A percentile compares a stretch with the other conserved stretches of the same genome.
phyloP scores from a whole-genome alignment of 306 rosid genomes.

The Cicer yamashitae region DNA sequence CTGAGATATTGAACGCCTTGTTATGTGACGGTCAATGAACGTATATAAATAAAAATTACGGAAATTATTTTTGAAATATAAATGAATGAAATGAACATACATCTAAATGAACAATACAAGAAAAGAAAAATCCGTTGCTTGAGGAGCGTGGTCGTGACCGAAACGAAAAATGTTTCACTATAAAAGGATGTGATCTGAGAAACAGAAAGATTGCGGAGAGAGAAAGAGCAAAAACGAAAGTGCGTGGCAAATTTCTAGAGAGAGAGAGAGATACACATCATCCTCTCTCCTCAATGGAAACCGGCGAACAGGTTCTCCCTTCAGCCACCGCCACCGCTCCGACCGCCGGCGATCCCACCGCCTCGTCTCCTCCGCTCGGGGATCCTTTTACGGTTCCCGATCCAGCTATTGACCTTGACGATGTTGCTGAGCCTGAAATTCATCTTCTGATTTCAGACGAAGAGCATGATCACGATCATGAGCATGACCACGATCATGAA shows the following conservation, averaged over 20 bases:
- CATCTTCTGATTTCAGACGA: constrained; percentile 62
- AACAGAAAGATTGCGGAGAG: constrained; percentile 35
- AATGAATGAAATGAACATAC: not conserved
- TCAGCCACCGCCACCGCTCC: constrained; percentile 42
- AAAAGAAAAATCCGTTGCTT: not conserved
- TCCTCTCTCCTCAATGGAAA: constrained; percentile 68
- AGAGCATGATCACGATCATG: constrained; percentile 52
- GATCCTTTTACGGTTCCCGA: constrained; percentile 16
- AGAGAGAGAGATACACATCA: constrained; percentile 21
- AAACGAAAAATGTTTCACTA: constrained; percentile 18
- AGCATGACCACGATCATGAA: constrained; percentile 51
- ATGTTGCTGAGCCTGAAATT: constrained; percentile 48
- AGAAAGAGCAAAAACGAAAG: constrained; percentile 56
- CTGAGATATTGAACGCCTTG: no score
- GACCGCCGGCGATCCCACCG: constrained; percentile 43
- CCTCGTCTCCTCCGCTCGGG: constrained; percentile 47
- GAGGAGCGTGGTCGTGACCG: not conserved
- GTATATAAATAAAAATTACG: not conserved
- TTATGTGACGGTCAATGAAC: no score
- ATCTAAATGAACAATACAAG: not conserved
- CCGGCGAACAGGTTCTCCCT: constrained; percentile 60
- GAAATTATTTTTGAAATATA: not conserved
- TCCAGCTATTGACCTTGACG: constrained; percentile 49
- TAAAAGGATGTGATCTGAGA: constrained; percentile 38
- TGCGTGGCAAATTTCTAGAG: constrained; percentile 51